Percentiles rank a stretch among this genome's conserved stretches.
These are phyloP conservation scores for Alternaria sp. DNA, from an alignment of 2,329 filamentous ascomycete genomes.

Conservation along the genomic window DNA sequence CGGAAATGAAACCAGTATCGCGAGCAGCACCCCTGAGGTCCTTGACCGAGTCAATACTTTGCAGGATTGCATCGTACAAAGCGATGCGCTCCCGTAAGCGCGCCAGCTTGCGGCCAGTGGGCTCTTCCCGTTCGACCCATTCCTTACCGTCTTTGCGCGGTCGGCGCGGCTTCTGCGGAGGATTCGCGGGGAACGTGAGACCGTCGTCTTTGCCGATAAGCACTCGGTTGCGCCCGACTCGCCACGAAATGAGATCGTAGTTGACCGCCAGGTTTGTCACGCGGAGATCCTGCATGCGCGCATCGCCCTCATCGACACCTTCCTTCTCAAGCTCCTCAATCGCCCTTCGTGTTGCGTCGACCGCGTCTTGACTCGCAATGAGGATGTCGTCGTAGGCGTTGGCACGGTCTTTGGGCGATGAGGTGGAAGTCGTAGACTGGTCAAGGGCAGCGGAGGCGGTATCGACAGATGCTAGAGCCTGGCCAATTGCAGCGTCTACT, in stretches of 20 bases:
- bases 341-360: constrained; percentile 89
- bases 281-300: constrained; percentile 88
- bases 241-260: constrained; percentile 92
- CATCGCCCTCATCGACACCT: constrained; percentile 81
- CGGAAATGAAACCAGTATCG: constrained; percentile 75
- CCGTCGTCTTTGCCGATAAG: constrained; percentile 86
- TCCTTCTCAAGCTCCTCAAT: constrained; percentile 90
- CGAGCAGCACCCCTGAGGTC: constrained; percentile 89
- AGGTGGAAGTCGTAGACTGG: constrained; percentile 49
- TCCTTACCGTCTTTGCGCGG: constrained; percentile 58
- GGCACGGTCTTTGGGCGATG: constrained; percentile 70
- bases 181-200: constrained; percentile 61
- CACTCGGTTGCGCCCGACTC: constrained; percentile 89
- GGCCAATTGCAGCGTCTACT: constrained; percentile 89
- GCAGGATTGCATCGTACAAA: constrained; percentile 87
- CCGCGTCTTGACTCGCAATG: constrained; percentile 88
- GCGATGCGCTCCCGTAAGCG: constrained; percentile 85
- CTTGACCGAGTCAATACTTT: constrained; percentile 88
- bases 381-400: constrained; percentile 91
- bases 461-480: constrained; percentile 75
- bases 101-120: constrained; percentile 75
- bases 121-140: constrained; percentile 63
- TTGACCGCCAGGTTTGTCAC: constrained; percentile 93
- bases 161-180: constrained; percentile 60
- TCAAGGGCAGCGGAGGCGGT: constrained; percentile 61